Percentiles rank a stretch among this genome's conserved stretches.
phyloP scores from a whole-genome alignment of 495 filamentous ascomycete genomes.

The Talaromyces proteolyticus region DNA sequence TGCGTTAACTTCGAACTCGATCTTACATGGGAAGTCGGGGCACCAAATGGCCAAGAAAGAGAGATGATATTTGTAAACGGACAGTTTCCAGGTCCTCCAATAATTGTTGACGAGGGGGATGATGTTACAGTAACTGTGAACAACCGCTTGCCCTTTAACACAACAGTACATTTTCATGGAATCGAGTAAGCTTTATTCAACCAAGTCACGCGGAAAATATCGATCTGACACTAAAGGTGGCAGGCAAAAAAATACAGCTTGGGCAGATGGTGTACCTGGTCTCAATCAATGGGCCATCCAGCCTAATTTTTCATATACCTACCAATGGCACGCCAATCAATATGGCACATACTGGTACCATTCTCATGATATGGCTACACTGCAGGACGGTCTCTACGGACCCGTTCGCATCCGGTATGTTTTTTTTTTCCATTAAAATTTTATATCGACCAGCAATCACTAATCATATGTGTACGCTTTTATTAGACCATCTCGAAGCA shows the following conservation, averaged over 20 bases:
- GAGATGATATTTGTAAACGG: constrained; percentile 50
- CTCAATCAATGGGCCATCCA: constrained; percentile 37
- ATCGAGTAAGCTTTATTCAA: too few species aligned
- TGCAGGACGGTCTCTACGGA: constrained; percentile 50
- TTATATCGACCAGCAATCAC: too few species aligned
- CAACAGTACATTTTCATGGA: constrained; percentile 39
- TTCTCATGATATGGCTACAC: constrained; percentile 37
- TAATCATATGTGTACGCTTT: neutral
- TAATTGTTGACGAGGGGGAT: constrained; percentile 52
- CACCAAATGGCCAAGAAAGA: constrained; percentile 30
- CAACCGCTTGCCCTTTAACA: constrained; percentile 27
- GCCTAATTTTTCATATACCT: constrained; percentile 34
- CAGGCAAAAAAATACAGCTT: constrained; percentile 30
- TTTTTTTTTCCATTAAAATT: neutral
- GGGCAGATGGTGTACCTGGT: constrained; percentile 47
- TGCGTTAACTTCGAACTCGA: constrained; percentile 24
- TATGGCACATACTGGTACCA: constrained; percentile 35
- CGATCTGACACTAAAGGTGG: too few species aligned
- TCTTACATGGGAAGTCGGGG: constrained; percentile 29
- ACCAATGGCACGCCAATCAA: constrained; percentile 25
- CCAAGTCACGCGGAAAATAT: too few species aligned
- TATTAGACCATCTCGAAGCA: constrained; percentile 1
- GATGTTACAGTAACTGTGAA: constrained; percentile 36
- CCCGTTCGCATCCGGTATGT: constrained; percentile 29
- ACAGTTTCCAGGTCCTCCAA: constrained; percentile 46